Base-by-base conservation (phyloP, 1,284 basidiomycete species). In the Moesziomyces sp. region DNA sequence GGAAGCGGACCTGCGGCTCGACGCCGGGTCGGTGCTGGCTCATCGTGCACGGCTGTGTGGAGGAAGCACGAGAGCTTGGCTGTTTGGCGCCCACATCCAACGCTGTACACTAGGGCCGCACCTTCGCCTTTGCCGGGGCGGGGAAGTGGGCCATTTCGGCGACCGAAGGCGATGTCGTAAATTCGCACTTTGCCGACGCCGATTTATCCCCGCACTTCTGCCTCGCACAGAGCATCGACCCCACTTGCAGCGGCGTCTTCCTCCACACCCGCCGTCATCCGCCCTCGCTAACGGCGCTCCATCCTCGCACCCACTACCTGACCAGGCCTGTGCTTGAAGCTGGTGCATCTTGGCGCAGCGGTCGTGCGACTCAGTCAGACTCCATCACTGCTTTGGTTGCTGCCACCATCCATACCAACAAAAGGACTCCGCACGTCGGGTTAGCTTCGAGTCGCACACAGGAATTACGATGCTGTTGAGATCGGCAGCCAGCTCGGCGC, bases 191-290 rank as follows among this genome's bases (percentile, higher is more conserved):
- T 28, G 26, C 50, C 51, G 49, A 30, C 9, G 42, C 18, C 14
- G 16, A 3, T 14, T 50, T 63, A 63, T 44, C 50, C 46, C 61
- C 61, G 61, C 61, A 64, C 49, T 21, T 21, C 23, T 28, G 24
- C 40, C 35, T 8, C 42, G 30, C 51, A 21, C 40, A 24, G 10
- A 34, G 30, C 30, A 34, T 34, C 30, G 30, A 34, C 30, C 30
- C 10, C 11, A 3, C 30, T 4, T 34, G 11, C 6, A 34, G 10
- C 13, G 38, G 38, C 11, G 38, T 18, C 18, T 40, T 40, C 5
- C 16, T 40, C 16, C 38, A 40, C 38, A n/a, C 14, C 38, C 38
- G 38, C 38, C 16, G 30, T 34, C 30, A 13, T 13, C 30, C 30
- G 30, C 30, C 13, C 30, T 34, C 30, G 30, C 30, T 34, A 34